Base-by-base conservation (phyloP, 306 rosid genomes). In the Cicer pinnatifidum region DNA sequence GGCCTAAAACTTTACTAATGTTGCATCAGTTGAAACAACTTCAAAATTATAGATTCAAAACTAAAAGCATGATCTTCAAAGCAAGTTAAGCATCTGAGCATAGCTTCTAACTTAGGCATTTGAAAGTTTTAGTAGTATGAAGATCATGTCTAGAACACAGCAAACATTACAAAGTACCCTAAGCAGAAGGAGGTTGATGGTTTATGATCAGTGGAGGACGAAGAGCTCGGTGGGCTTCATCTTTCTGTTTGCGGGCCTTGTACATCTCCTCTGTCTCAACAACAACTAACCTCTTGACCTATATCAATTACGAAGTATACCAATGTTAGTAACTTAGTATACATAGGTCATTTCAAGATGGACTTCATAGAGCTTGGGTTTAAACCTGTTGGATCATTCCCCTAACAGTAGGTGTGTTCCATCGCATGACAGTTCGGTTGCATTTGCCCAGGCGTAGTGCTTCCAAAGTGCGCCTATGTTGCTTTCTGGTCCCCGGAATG, bases 351-450 rank as follows among this genome's bases (percentile, higher is more conserved):
- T 64, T 57, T 72, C 43, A 54, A 53, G 62, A 79, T 50, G 53
- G 44, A 66, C 39, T 35, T 53, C 7, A 6, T 13, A 48, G 52
- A 62, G 41, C 57, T 59, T 16, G 67, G 46, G 53, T 13, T 35
- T 43, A 73, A 79, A 93, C 96, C 97, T 93, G 98, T 69, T 89
- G 98, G 58, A 91, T 69, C 97, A 91, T 91, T 83, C 98, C 98
- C 83, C 98, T 76, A 47, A 89, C 90, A 8, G 97, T 89, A 54
- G 98, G 97, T 1, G 96, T 91, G 82, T 90, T 93, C 93, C 92
- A 89, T 67, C 93, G 89, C 97, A 91, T 93, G 64, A 91, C 96
- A 80, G 98, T 93, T 77, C 96, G 87, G 85, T 89, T 93, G 83
- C 93, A 89, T 75, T 93, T 93, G 67, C 91, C 37, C 12, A 93